Evolutionary conservation across 2,329 filamentous ascomycete species (phyloP), one percentile per base, ranked within the genome.

Genomic region (Ceratocystis smalleyi): DNA sequence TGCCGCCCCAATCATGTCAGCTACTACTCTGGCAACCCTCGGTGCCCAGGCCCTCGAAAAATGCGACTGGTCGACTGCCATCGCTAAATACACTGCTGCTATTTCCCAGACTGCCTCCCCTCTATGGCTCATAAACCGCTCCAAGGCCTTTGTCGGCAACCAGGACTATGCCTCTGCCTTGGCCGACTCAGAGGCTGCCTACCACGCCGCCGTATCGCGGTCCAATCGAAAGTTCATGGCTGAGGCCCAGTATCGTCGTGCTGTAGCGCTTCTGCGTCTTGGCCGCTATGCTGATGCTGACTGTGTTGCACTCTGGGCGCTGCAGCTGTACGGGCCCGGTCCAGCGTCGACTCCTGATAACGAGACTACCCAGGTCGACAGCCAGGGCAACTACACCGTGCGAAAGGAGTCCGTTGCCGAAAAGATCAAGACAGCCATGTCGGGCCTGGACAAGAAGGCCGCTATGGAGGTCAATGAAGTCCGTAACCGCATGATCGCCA

Each of bases 241-340:
- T 57, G 83, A 89, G n/a, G 86, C 89, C 1, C 89, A 96, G 70
- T 83, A 94, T 70, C 84, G 91, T 69, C 83, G 92, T 45, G 88
- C 83, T 4, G 83, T 95, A 12, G 81, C 87, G 10, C 78, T 92
- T 30, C 88, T 84, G 73, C 82, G 85, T 60, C 77, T 91, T 49
- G 83, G 82, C 43, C 80, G 83, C 63, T 89, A 84, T 69, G 90
- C 86, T 2, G 87, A 96, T 74, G 86, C 91, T 0, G 81, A 85
- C 66, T 81, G 84, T 69, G 83, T 91, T 68, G 83, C 91, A 22
- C 77, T 78, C 19, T 85, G 83, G 78, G 75, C 78, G 40, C 76
- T 78, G 72, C 70, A 73, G 43, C 71, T 79, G 3, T 64, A 72
- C 4, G 73, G 75, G 47, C 74, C 75, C 51, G 72, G 61, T n/a